Percentiles rank a stretch among this genome's conserved stretches.
phyloP scores from a whole-genome alignment of 2,329 filamentous ascomycete genomes.

The Talaromyces sp. region DNA sequence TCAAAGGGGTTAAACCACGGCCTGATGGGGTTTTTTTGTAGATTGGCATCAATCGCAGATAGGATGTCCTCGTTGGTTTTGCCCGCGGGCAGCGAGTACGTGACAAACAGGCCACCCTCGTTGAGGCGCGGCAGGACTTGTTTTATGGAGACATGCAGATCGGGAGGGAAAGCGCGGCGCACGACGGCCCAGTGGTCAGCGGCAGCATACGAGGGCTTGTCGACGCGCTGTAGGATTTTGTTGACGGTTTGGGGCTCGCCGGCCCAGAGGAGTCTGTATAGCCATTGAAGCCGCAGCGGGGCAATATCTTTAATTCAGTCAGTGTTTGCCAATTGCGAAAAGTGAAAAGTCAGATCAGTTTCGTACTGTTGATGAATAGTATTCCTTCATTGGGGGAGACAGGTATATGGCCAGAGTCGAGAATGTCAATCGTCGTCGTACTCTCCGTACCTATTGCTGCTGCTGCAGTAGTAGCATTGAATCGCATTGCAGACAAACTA shows the following conservation, averaged over 20 bases:
- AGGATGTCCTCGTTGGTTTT: conserved; percentile 49
- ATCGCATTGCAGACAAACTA: not conserved
- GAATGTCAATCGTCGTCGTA: not conserved
- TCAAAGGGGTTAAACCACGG: conserved; percentile 88
- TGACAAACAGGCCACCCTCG: conserved; percentile 91
- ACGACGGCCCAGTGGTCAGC: conserved; percentile 54
- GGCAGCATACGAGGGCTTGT: conserved; percentile 47
- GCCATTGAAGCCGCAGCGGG: conserved; percentile 67
- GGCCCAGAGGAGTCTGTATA: conserved; percentile 49
- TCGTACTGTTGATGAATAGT: conserved; percentile 83
- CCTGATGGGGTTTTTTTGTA: conserved; percentile 66
- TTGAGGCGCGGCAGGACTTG: conserved; percentile 80
- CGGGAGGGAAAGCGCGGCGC: conserved; percentile 57
- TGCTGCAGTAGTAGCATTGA: not conserved
- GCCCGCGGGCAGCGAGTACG: conserved; percentile 58
- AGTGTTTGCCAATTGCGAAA: not conserved
- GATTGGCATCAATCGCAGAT: conserved; percentile 54
- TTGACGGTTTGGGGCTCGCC: conserved; percentile 42
- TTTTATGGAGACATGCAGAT: conserved; percentile 63
- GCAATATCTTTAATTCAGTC: conserved; percentile 62
- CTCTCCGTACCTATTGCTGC: not conserved
- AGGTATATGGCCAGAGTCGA: conserved; percentile 65
- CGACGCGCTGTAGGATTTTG: conserved; percentile 46
- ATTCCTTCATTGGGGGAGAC: conserved; percentile 71
- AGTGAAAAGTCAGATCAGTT: too few species aligned